phyloP scores from a whole-genome alignment of 2,329 filamentous ascomycete species.

The Endothia cerciana region DNA sequence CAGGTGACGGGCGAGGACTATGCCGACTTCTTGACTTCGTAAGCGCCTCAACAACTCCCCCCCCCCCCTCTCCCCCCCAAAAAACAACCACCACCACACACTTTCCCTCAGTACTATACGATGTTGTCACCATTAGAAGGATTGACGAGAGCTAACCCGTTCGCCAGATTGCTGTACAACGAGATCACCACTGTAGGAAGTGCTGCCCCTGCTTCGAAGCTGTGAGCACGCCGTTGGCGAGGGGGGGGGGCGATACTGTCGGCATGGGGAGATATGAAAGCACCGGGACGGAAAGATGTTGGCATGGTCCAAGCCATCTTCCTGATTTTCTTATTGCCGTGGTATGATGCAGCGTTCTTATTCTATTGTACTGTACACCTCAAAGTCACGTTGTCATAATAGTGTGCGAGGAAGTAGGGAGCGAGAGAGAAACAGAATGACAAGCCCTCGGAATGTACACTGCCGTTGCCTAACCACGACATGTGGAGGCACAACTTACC shows the following conservation, averaged over 20 bases:
- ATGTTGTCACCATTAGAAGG: too few species aligned
- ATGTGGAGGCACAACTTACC: too few species aligned
- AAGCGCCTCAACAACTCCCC: constrained; percentile 44
- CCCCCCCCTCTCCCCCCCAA: too few species aligned
- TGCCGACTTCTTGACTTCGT: constrained; percentile 90
- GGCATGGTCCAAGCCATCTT: not conserved
- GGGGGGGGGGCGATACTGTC: too few species aligned
- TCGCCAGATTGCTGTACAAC: constrained; percentile 76
- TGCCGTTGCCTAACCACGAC: too few species aligned
- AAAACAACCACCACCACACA: too few species aligned
- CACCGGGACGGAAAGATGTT: not conserved
- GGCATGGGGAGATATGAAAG: not conserved
- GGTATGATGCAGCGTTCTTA: not conserved
- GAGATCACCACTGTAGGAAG: constrained; percentile 78
- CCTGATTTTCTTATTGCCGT: not conserved
- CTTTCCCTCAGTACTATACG: not conserved
- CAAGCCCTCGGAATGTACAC: too few species aligned
- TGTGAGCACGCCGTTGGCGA: constrained; percentile 48
- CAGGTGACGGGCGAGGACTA: constrained; percentile 98
- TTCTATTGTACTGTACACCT: not conserved
- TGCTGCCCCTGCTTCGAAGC: constrained; percentile 64
- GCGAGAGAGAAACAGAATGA: too few species aligned
- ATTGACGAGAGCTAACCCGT: constrained; percentile 3
- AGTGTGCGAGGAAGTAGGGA: too few species aligned
- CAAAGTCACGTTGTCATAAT: not conserved